Evolutionary conservation across 495 filamentous ascomycete species (phyloP).

Genomic region (Schizothecium vesticola): DNA sequence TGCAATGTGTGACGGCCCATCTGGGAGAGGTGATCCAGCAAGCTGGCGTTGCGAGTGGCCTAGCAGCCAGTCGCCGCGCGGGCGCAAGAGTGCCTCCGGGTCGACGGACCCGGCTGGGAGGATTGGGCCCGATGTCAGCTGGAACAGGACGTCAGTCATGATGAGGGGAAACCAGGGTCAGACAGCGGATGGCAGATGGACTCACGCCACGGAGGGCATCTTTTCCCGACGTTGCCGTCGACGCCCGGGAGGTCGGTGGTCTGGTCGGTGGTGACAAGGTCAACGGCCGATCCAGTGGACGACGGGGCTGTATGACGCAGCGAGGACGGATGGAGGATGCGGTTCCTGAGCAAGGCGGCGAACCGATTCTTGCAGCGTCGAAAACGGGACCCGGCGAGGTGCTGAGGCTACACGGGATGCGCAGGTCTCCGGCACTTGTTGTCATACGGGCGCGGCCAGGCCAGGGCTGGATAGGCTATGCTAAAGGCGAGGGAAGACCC

Average conservation of each 20-base stretch:
- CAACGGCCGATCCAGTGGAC: background rate
- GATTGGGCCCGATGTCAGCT: background rate
- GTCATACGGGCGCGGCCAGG: background rate
- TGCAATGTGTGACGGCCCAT: constrained; percentile 23
- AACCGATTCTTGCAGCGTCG: background rate
- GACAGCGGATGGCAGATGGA: background rate
- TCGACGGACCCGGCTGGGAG: background rate
- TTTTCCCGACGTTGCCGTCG: background rate
- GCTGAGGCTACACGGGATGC: background rate
- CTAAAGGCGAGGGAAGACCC: no score
- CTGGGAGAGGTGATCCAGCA: background rate
- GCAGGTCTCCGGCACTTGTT: background rate
- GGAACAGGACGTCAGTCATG: background rate
- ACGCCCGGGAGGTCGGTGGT: no score
- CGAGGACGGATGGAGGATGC: no score
- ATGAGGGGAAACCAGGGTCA: background rate
- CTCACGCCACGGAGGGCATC: background rate
- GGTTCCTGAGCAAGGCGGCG: background rate
- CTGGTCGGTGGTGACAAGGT: background rate
- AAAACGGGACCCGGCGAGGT: background rate
- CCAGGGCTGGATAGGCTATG: background rate
- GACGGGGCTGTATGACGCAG: no score
- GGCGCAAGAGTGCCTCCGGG: background rate
- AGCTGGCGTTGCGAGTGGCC: background rate
- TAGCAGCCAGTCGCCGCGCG: background rate